Evolutionary conservation across 2,329 filamentous ascomycete species (phyloP), one percentile per base, ranked within the genome.

Genomic region (Pseudogymnoascus sp.): DNA sequence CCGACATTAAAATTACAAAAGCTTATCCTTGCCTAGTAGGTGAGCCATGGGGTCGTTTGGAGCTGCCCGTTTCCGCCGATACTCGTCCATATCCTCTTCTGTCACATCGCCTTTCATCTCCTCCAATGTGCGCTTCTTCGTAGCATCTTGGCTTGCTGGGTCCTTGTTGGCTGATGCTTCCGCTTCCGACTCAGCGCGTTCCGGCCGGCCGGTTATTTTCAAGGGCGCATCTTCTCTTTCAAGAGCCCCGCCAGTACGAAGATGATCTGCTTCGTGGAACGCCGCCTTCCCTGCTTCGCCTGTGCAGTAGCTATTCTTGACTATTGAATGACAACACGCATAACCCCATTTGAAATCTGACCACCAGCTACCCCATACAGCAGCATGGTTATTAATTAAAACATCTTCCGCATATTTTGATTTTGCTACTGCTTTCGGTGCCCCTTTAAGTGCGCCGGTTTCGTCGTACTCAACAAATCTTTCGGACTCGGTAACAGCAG

Each of bases 301-400:
- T 0, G 93, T 97, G 75, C 95, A 99, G 72, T 97, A 99, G 71
- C 92, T 96, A 76, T 99, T 97, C 78, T 96, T 97, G 66, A 96
- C 85, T 21, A 87, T 88, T 0, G 92, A 96, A 74, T 96, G 92
- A 79, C 95, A 99, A 75, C 95, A 99, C 21, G 90, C 84, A 75
- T 96, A 99, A 1, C 95, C 95, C 95, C 95, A 99, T 75, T 89
- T 84, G 78, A 97, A 97, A 72, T 91, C 87, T 62, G 87, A 85
- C 95, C 95, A 99, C 95, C 95, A 99, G 71, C 92, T 96, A 59
- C 95, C 95, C 90, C 92, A 99, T 2, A 96, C 88, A 0, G 89
- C 88, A 2, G 86, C 91, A 77, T 99, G 95, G 72, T 99, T 99
- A 78, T 96, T 93, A 74, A 89, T 84, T 62, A 89, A 79, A 0